Base-by-base conservation (phyloP, 2,329 filamentous ascomycete species). In the Ascochyta viciae-villosae region DNA sequence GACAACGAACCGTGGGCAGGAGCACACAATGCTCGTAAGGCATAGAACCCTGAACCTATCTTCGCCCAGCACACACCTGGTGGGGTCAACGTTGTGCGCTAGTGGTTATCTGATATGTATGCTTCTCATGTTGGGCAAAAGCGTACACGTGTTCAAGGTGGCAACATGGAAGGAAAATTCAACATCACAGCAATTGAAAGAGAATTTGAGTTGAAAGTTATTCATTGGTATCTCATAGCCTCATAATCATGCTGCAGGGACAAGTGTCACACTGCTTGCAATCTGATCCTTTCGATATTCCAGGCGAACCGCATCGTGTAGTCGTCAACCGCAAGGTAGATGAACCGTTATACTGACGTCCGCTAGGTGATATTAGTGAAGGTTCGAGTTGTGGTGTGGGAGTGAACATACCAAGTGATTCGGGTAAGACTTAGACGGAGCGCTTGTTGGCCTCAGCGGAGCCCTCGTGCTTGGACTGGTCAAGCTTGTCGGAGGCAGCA, bases 401-500 rank as follows among this genome's bases (percentile, higher is more conserved):
- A 19, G 3, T 6, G 4, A 6, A 2, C 50, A 34, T 43, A 54
- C 54, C 58, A 54, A 49, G 58, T 53, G 24, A 51, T 44, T 40
- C 54, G 42, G 49, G 15, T 49, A 38, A 50, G 51, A 46, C 49
- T 70, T 68, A 70, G 61, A 70, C 48, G 49, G 65, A 67, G 62
- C 74, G 74, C 78, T 82, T 82, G 80, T 82, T 79, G 73, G 77
- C 78, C 71, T 78, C 75, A 64, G 78, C 79, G 64, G 78, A 72
- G 62, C 70, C 70, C 63, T 85, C 77, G 76, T 85, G 82, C 72
- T 78, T 78, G 62, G 64, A 55, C 79, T 85, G 77, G 60, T 84
- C 77, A 37, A 80, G 41, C 81, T 85, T 85, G 78, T 85, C 81
- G 57, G 65, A 61, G 40, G 77, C 62, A 49, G 83, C 83, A 61